Percentiles rank a stretch among this genome's conserved stretches.
Conservation (phyloP, 2,329 filamentous ascomycete species). For the Albophoma yamanashiensis region DNA sequence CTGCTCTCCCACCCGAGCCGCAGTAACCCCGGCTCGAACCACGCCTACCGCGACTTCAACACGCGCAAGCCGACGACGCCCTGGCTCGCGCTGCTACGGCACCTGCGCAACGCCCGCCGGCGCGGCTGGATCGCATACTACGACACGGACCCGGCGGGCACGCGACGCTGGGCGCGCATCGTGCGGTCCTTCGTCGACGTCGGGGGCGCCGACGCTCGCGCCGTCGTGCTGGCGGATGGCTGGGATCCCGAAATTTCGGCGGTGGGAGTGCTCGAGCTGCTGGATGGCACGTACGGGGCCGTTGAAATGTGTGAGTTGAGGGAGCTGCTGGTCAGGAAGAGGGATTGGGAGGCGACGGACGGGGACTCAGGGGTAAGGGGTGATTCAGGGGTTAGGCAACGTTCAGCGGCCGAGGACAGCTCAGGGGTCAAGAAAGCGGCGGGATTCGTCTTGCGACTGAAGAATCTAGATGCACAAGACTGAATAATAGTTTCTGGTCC, state of each 20-base stretch:
- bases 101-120: not conserved
- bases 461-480: not conserved
- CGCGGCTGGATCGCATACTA: conserved; percentile 5
- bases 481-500: not conserved
- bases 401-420: not conserved
- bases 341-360: not conserved
- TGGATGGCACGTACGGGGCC: conserved; percentile 14
- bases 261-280: conserved; percentile 14
- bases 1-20: conserved; percentile 10
- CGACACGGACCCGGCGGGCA: conserved; percentile 15
- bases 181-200: conserved; percentile 14
- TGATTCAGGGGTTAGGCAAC: not conserved
- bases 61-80: not conserved
- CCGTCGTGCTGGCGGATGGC: conserved; percentile 12
- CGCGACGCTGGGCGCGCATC: conserved; percentile 17
- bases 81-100: not conserved
- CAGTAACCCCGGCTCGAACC: conserved; percentile 8
- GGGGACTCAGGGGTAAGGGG: not conserved
- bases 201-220: conserved; percentile 14
- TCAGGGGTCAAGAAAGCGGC: not conserved
- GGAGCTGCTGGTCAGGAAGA: not conserved
- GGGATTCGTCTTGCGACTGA: not conserved
- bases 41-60: not conserved
- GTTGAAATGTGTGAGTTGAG: conserved; percentile 9
- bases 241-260: conserved; percentile 20